These are phyloP conservation scores for Colletotrichum tofieldiae DNA, from an alignment of 2,329 filamentous ascomycete species.

Conservation along the genomic window DNA sequence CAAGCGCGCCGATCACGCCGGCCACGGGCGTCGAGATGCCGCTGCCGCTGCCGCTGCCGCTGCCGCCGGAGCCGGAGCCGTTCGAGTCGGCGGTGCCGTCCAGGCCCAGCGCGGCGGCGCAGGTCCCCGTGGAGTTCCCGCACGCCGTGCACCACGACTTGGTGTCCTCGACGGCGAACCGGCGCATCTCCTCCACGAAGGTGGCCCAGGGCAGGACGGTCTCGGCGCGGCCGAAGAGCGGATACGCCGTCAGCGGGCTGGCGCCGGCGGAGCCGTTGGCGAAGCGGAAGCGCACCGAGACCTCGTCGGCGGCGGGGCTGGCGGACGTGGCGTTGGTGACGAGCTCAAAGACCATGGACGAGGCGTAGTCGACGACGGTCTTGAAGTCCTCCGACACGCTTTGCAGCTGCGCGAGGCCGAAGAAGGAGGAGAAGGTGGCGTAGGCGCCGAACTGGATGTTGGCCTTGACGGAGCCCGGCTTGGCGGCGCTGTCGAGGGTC, in stretches of 20 bases:
- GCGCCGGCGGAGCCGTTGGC: constrained; percentile 70
- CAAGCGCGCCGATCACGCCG: constrained; percentile 84
- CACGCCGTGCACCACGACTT: constrained; percentile 82
- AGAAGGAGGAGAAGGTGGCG: constrained; percentile 75
- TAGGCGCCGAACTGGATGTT: constrained; percentile 74
- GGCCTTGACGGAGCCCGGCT: constrained; percentile 63
- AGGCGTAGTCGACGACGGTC: constrained; percentile 87
- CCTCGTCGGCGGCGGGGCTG: constrained; percentile 61
- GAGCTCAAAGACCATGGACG: constrained; percentile 84
- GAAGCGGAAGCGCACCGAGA: constrained; percentile 75
- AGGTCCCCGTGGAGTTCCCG: constrained; percentile 79
- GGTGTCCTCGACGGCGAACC: constrained; percentile 77
- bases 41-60: constrained; percentile 51
- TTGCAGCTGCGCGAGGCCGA: constrained; percentile 70
- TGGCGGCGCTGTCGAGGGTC: constrained; percentile 58
- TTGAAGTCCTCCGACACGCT: constrained; percentile 74
- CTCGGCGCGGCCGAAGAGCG: constrained; percentile 72
- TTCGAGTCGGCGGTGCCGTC: constrained; percentile 48
- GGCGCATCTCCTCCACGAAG: constrained; percentile 75
- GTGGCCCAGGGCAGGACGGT: constrained; percentile 76
- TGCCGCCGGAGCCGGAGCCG: constrained; percentile 46
- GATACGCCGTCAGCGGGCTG: constrained; percentile 68
- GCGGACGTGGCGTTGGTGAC: constrained; percentile 68
- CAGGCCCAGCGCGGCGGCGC: constrained; percentile 59
- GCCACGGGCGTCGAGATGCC: constrained; percentile 80